Percentiles rank a stretch among this genome's conserved stretches.
Evolutionary conservation across 371 early-diverging fungal species (phyloP).

Genomic region (Zopfochytrium polystomum): DNA sequence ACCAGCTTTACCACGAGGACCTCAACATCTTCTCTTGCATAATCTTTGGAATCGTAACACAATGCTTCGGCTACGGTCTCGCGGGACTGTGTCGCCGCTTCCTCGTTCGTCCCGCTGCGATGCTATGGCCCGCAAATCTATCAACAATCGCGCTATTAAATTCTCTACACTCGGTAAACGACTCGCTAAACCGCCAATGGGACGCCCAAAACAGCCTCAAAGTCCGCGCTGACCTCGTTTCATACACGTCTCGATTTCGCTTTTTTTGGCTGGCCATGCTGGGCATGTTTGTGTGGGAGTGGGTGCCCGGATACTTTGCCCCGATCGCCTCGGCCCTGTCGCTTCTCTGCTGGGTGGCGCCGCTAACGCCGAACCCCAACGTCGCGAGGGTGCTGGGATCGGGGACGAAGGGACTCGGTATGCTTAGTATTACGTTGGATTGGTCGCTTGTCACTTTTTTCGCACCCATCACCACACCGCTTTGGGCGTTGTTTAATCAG

Average conservation of each 20-base stretch:
- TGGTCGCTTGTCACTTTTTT: slow-evolving; percentile 25
- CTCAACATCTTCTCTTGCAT: neutral
- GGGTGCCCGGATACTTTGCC: slow-evolving; percentile 68
- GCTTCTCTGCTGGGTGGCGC: slow-evolving; percentile 55
- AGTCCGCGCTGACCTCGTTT: too few species aligned
- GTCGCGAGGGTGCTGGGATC: slow-evolving; percentile 16
- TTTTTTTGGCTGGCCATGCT: slow-evolving; percentile 64
- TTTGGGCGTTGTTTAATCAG: slow-evolving; percentile 31
- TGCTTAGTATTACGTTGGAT: slow-evolving; percentile 30
- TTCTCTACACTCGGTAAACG: slow-evolving; percentile 58
- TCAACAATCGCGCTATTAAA: slow-evolving; percentile 68
- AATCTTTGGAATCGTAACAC: too few species aligned
- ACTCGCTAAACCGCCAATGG: neutral
- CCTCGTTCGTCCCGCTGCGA: slow-evolving; percentile 69
- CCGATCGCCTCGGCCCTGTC: slow-evolving; percentile 68
- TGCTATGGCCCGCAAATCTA: too few species aligned
- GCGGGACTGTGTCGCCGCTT: slow-evolving; percentile 69
- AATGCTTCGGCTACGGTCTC: too few species aligned
- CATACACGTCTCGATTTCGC: slow-evolving; percentile 43
- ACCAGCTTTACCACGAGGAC: slow-evolving; percentile 4
- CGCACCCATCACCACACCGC: slow-evolving; percentile 25
- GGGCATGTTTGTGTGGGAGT: slow-evolving; percentile 63
- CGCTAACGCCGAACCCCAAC: slow-evolving; percentile 5
- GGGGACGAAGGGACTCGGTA: slow-evolving; percentile 23
- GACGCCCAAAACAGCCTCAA: too few species aligned